A percentile compares a stretch with the other conserved stretches of the same genome.
Conservation (phyloP, 2,329 filamentous ascomycete species). For the Incumbomyces lentus region DNA sequence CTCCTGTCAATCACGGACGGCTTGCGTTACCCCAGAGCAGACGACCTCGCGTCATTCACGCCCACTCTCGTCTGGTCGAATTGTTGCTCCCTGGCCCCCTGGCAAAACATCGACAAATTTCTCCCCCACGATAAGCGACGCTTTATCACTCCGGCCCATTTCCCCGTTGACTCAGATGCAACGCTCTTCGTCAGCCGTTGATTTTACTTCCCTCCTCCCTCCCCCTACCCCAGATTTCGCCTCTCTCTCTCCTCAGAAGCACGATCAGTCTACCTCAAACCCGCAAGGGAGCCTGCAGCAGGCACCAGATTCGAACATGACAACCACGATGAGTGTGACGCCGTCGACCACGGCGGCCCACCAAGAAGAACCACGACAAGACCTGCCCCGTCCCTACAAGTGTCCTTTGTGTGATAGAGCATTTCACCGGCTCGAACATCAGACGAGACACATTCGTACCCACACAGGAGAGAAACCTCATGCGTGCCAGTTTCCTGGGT, state of each 20-base stretch:
- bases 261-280: neutral
- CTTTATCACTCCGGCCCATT: slow-evolving; percentile 9
- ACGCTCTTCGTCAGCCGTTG: slow-evolving; percentile 21
- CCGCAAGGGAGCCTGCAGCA: neutral
- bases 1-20: slow-evolving; percentile 1
- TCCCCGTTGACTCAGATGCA: slow-evolving; percentile 18
- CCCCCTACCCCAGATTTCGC: slow-evolving; percentile 11
- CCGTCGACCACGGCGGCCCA: slow-evolving; percentile 35
- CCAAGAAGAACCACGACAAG: slow-evolving; percentile 56
- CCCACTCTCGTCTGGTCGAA: neutral
- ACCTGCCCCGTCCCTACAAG: slow-evolving; percentile 94
- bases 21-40: slow-evolving; percentile 1
- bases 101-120: neutral
- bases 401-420: slow-evolving; percentile 97
- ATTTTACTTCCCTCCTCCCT: slow-evolving; percentile 21
- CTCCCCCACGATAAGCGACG: slow-evolving; percentile 20
- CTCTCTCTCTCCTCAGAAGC: slow-evolving; percentile 2
- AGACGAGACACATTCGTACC: slow-evolving; percentile 83
- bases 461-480: slow-evolving; percentile 98
- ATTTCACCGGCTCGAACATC: slow-evolving; percentile 94
- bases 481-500: slow-evolving; percentile 87
- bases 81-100: neutral
- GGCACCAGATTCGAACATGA: slow-evolving; percentile 25
- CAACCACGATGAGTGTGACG: slow-evolving; percentile 34
- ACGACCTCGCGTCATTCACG: neutral